phyloP scores from a whole-genome alignment of 805 yeast genomes.

The Zygoascus biomembranicola region DNA sequence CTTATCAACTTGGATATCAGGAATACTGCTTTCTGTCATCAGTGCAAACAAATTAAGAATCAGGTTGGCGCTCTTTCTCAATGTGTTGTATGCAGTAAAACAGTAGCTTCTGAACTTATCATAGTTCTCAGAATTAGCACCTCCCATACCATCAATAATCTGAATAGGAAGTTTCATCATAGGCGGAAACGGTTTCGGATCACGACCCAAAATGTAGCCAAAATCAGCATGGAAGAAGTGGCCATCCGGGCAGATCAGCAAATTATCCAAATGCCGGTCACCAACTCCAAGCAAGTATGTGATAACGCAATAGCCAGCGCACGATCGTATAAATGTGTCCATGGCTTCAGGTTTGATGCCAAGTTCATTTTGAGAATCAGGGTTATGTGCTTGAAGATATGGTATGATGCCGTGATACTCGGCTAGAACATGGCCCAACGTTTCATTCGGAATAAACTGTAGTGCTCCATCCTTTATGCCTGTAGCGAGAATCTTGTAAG shows the following conservation, averaged over 20 bases:
- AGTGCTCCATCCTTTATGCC: slow-evolving; percentile 88
- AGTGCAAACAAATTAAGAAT: slow-evolving; percentile 85
- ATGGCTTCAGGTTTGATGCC: slow-evolving; percentile 55
- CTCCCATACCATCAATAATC: slow-evolving; percentile 97
- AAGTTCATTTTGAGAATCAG: slow-evolving; percentile 34
- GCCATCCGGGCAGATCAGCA: slow-evolving; percentile 73
- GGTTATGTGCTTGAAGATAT: slow-evolving; percentile 59
- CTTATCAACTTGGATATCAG: slow-evolving; percentile 79
- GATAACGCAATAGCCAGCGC: slow-evolving; percentile 97
- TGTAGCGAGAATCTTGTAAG: slow-evolving; percentile 85
- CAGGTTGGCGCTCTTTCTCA: slow-evolving; percentile 82
- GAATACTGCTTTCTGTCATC: slow-evolving; percentile 83
- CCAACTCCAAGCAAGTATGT: slow-evolving; percentile 95
- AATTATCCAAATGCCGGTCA: slow-evolving; percentile 89
- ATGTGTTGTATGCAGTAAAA: slow-evolving; percentile 84
- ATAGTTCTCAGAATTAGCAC: slow-evolving; percentile 76
- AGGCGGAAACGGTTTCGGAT: slow-evolving; percentile 98
- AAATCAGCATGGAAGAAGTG: slow-evolving; percentile 97
- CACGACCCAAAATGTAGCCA: slow-evolving; percentile 93
- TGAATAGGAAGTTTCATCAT: slow-evolving; percentile 96
- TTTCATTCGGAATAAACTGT: slow-evolving; percentile 89
- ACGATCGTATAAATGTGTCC: slow-evolving; percentile 91
- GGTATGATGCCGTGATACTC: slow-evolving; percentile 63
- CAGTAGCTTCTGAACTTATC: slow-evolving; percentile 85
- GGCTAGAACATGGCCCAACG: slow-evolving; percentile 69